Evolutionary conservation across 345 rosid species (phyloP).

Genomic region (Lumnitzera littorea): DNA sequence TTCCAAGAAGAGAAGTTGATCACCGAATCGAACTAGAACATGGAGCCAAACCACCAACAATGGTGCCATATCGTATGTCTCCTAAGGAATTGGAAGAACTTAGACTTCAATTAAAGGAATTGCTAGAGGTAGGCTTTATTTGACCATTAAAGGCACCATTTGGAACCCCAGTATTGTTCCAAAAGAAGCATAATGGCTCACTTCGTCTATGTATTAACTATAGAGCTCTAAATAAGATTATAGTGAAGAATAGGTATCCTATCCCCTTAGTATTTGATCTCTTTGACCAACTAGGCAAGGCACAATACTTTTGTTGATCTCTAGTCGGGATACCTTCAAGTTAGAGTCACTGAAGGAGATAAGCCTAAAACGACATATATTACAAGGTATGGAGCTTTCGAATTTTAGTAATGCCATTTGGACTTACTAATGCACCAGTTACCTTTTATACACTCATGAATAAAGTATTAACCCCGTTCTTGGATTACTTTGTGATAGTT

Average conservation of each 20-base stretch:
- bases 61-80: neutral
- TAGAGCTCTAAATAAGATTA: neutral
- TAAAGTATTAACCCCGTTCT: neutral
- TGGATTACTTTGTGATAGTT: slow-evolving; percentile 1
- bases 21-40: neutral
- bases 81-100: neutral
- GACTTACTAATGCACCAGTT: neutral
- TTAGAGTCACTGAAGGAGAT: neutral
- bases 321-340: slow-evolving; percentile 2
- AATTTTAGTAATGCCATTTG: slow-evolving; percentile 6
- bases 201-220: neutral
- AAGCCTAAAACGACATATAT: neutral
- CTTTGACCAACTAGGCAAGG: neutral
- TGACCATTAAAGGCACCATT: no score
- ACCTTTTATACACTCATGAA: slow-evolving; percentile 3
- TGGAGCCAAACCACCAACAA: neutral
- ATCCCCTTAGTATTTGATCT: neutral
- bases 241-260: neutral
- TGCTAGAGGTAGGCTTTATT: no score
- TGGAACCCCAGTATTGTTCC: neutral
- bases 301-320: neutral
- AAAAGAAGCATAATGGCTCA: neutral
- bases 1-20: neutral
- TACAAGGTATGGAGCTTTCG: neutral
- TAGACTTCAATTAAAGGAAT: no score